Evolutionary conservation across 2,329 filamentous ascomycete species (phyloP), one percentile per base, ranked within the genome.

Genomic region (Colletotrichum falcatum): DNA sequence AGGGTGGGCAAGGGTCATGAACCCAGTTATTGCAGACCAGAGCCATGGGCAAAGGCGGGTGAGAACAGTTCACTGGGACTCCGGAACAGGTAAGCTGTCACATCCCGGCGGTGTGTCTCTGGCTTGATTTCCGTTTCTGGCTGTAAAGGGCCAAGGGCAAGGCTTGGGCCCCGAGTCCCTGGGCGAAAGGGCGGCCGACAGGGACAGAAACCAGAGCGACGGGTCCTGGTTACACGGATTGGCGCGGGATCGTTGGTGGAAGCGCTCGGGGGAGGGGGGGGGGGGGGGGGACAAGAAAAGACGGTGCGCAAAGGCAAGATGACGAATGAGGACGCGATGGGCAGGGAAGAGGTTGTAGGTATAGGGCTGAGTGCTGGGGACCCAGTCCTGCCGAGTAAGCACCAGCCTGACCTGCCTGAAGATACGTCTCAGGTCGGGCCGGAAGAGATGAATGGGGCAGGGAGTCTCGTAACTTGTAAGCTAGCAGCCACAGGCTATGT

Each of bases 401-500:
- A 70, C 67, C 63, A 70, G 67, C 64, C 67, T 42, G 51, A 48
- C 23, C 55, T 61, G 62, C 56, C 55, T 61, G 37, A n/a, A 53
- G 35, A 70, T 66, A 67, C 64, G 67, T 67, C 66, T 67, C 64
- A 70, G 58, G 44, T 70, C 64, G 58, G 51, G 49, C 64, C 67
- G 67, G 39, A 46, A 51, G 42, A 42, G 35, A 54, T 42, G 39
- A 46, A 61, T 26, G 58, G 63, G 37, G 64, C 20, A 61, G 28
- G 64, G 18, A 18, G 28, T 48, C 14, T 49, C n/a, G n/a, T 53
- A n/a, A 16, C 26, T 20, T 62, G 28, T 53, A n/a, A 16, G 48
- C 30, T 62, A 26, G 67, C 67, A 70, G 58, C 64, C 44, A 62
- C 64, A 53, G 51, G 26, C 35, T 20, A 39, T 46, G 64, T 46